Conservation (phyloP, 2,329 filamentous ascomycete species). For the Penicillium sclerotigenum region DNA sequence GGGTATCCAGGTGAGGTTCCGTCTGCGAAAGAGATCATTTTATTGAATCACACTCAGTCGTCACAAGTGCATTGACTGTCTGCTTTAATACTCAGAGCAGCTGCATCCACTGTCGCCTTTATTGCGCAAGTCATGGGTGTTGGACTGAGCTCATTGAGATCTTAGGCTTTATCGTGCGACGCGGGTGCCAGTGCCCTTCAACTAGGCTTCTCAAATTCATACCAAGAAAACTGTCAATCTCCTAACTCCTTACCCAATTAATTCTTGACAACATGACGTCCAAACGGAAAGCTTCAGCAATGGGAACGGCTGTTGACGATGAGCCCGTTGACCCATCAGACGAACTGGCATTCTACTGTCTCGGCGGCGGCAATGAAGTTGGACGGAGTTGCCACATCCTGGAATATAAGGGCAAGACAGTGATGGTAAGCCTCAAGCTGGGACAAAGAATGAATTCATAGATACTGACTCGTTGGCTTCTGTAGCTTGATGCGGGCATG, state of each 20-base stretch:
- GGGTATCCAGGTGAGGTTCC: not conserved
- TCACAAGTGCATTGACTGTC: not conserved
- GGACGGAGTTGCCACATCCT: slow-evolving; percentile 96
- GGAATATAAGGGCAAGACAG: slow-evolving; percentile 98
- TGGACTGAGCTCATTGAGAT: slow-evolving; percentile 6
- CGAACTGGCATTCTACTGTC: slow-evolving; percentile 87
- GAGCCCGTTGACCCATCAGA: slow-evolving; percentile 91
- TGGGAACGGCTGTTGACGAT: slow-evolving; percentile 64
- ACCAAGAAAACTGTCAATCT: not conserved
- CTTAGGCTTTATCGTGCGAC: not conserved
- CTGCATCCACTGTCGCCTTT: not conserved
- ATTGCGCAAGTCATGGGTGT: slow-evolving; percentile 9
- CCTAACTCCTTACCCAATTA: not conserved
- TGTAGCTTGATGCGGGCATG: slow-evolving; percentile 90
- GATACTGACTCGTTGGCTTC: slow-evolving; percentile 8
- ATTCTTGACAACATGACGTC: slow-evolving; percentile 66
- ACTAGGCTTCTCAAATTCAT: not conserved
- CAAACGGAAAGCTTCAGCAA: slow-evolving; percentile 81
- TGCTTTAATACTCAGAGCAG: not conserved
- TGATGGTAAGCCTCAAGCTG: slow-evolving; percentile 68
- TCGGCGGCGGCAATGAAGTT: slow-evolving; percentile 96
- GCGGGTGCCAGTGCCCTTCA: slow-evolving; percentile 3
- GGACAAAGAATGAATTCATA: not conserved
- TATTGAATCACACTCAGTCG: not conserved
- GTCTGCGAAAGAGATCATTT: not conserved